These are phyloP conservation scores for Leccinum disarticulatum DNA, from an alignment of 768 basidiomycete genomes.

Conservation along the genomic window DNA sequence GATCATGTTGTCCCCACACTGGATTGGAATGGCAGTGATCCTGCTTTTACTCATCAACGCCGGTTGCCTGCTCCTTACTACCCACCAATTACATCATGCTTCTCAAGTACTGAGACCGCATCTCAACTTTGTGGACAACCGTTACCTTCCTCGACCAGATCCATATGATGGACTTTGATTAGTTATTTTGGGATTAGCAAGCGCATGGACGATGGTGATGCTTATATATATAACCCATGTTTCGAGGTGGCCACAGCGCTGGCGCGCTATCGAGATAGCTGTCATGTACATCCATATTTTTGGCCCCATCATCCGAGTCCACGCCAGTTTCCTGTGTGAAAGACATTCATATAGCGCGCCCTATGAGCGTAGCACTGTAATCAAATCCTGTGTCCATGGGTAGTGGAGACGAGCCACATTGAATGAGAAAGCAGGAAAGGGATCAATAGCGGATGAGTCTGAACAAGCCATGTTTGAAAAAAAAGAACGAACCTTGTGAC, in stretches of 20 bases:
- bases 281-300: conserved; percentile 7
- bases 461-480: conserved; percentile 2
- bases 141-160: conserved; percentile 30
- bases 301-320: neutral
- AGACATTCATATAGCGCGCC: neutral
- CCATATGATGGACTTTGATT: conserved; percentile 32
- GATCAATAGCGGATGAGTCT: neutral
- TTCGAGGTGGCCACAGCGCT: neutral
- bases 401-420: neutral
- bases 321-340: neutral
- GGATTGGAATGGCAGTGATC: conserved; percentile 20
- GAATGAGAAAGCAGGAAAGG: neutral
- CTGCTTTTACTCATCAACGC: conserved; percentile 24
- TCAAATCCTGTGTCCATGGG: conserved; percentile 6
- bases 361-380: neutral
- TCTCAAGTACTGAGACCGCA: conserved; percentile 19
- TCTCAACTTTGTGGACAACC: conserved; percentile 23
- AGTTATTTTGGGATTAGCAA: neutral
- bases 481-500: neutral
- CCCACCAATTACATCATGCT: conserved; percentile 14
- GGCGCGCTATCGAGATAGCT: neutral
- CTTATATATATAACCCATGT: neutral
- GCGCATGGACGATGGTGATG: neutral
- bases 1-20: conserved; percentile 2
- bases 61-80: conserved; percentile 21